These are phyloP conservation scores for Candida mesenterica DNA, from an alignment of 1,139 yeast species.

Conservation along the genomic window DNA sequence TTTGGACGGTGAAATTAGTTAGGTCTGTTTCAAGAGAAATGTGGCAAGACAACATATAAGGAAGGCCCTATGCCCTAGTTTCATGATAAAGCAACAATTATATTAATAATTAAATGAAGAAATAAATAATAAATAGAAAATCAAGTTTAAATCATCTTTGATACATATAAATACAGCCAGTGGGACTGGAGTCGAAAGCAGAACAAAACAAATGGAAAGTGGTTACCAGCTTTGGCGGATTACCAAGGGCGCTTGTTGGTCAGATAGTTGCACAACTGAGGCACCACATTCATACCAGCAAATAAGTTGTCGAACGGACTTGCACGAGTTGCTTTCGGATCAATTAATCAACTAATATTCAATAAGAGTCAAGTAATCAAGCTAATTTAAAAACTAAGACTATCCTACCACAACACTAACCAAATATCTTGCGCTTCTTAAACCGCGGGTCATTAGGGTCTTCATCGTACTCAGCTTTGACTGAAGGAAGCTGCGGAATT, in stretches of 20 bases:
- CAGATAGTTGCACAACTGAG: no score
- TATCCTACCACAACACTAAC: no score
- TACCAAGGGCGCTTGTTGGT: no score
- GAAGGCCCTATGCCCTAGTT: neutral
- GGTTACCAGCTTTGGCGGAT: no score
- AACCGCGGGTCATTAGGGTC: conserved; percentile 3
- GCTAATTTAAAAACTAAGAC: no score
- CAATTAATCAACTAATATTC: no score
- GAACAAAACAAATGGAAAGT: no score
- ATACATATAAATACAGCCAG: conserved; percentile 2
- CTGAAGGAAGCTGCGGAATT: neutral
- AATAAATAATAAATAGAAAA: conserved; percentile 4
- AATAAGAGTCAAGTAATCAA: neutral
- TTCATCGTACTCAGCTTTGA: neutral
- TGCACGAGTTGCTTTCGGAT: no score
- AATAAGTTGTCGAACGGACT: no score
- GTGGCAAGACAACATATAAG: neutral
- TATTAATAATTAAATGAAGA: conserved; percentile 4
- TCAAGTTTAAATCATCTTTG: conserved; percentile 2
- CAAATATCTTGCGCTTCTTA: conserved; percentile 5
- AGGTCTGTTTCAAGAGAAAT: neutral
- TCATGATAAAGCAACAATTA: no score
- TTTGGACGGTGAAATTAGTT: no score
- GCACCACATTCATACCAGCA: no score
- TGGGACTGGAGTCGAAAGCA: conserved; percentile 1